A percentile compares a stretch with the other conserved stretches of the same genome.
phyloP scores from a whole-genome alignment of 768 basidiomycete species.

The Boletus subparvulus region DNA sequence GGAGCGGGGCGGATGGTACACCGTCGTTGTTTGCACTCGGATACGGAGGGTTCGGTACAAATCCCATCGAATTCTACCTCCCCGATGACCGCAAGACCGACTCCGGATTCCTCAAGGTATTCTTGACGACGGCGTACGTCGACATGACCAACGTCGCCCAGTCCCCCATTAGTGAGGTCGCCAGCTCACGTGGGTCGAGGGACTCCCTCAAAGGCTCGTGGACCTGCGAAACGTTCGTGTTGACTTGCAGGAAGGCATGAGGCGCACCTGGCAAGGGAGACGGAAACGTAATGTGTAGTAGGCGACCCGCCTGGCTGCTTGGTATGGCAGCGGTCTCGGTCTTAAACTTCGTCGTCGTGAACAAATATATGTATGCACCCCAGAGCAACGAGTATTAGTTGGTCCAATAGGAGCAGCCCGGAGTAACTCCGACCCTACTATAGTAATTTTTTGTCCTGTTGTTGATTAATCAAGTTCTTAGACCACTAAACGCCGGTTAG shows the following conservation, averaged over 20 bases:
- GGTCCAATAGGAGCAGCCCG: too few relatives aligned
- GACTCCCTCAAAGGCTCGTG: constrained; percentile 8
- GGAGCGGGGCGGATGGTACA: not conserved
- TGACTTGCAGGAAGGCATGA: constrained; percentile 14
- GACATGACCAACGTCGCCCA: constrained; percentile 18
- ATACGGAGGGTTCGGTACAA: constrained; percentile 19
- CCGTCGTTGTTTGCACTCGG: constrained; percentile 22
- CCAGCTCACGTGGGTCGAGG: not conserved
- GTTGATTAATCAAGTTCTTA: too few relatives aligned
- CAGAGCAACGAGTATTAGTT: not conserved
- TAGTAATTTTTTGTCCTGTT: not conserved
- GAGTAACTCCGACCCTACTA: not conserved
- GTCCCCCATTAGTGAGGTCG: not conserved
- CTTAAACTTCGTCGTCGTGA: not conserved
- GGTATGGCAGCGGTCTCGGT: not conserved
- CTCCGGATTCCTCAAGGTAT: constrained; percentile 24
- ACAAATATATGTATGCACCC: not conserved
- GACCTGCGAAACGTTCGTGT: constrained; percentile 20
- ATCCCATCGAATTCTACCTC: constrained; percentile 20
- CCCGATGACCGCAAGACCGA: not conserved
- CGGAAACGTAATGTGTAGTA: not conserved
- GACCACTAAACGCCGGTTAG: too few relatives aligned
- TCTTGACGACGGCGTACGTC: constrained; percentile 21
- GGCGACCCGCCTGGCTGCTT: not conserved
- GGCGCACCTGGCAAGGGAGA: not conserved